Evolutionary conservation across 2,329 filamentous ascomycete genomes (phyloP).

Genomic region (Capronia americana): DNA sequence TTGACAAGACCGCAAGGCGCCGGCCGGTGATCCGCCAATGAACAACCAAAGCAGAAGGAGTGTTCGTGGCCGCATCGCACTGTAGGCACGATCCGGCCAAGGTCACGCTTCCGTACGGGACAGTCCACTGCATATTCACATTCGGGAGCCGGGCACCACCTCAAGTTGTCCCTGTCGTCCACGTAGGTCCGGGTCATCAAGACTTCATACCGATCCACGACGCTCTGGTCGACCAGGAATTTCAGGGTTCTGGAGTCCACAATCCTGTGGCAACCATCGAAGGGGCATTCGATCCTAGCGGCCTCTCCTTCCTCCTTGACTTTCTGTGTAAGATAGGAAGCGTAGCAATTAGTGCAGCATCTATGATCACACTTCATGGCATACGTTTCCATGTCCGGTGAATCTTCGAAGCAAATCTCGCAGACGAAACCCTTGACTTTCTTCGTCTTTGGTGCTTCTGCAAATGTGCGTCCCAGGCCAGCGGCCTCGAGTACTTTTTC

Average conservation of each 20-base stretch:
- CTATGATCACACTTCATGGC: slow-evolving; percentile 94
- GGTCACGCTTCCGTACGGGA: slow-evolving; percentile 81
- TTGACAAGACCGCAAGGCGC: slow-evolving; percentile 90
- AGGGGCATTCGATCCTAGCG: slow-evolving; percentile 90
- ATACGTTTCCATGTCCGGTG: slow-evolving; percentile 76
- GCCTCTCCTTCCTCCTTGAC: slow-evolving; percentile 95
- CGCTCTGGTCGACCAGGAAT: slow-evolving; percentile 68
- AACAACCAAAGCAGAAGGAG: slow-evolving; percentile 94
- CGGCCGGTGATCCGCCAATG: slow-evolving; percentile 87
- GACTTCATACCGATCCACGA: slow-evolving; percentile 74
- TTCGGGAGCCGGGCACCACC: slow-evolving; percentile 98
- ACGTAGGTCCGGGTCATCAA: slow-evolving; percentile 94
- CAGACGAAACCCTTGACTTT: slow-evolving; percentile 79
- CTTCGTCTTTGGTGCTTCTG: slow-evolving; percentile 70
- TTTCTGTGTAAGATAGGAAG: slow-evolving; percentile 89
- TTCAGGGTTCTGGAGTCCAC: slow-evolving; percentile 89
- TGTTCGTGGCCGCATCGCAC: slow-evolving; percentile 85
- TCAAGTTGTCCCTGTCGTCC: slow-evolving; percentile 92
- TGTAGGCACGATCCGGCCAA: slow-evolving; percentile 84
- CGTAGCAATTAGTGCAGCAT: slow-evolving; percentile 91
- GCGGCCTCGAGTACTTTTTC: slow-evolving; percentile 82
- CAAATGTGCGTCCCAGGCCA: slow-evolving; percentile 73
- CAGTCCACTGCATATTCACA: slow-evolving; percentile 94
- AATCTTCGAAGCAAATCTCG: slow-evolving; percentile 96
- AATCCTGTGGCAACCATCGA: slow-evolving; percentile 84